phyloP scores from a whole-genome alignment of 306 rosid genomes.

The Hippophae rhamnoides region DNA sequence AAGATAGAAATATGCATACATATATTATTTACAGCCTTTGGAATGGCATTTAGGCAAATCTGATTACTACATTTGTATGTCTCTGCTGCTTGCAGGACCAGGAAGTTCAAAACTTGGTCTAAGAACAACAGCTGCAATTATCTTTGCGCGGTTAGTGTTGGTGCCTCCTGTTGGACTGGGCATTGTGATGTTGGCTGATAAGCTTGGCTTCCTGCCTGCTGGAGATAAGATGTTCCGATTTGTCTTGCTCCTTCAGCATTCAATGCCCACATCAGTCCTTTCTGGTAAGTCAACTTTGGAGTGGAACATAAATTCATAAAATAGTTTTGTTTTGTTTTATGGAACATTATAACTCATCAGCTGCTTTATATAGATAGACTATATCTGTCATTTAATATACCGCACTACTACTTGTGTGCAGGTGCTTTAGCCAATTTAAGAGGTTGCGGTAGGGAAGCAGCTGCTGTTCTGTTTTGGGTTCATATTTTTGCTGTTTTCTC shows the following conservation, averaged over 20 bases:
- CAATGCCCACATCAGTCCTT: constrained; percentile 98
- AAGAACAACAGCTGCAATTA: constrained; percentile 78
- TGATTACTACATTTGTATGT: neutral
- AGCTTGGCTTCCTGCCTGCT: constrained; percentile 88
- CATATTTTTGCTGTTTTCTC: constrained; percentile 87
- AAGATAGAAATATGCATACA: too few species aligned
- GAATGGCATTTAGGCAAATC: neutral
- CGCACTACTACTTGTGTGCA: constrained; percentile 19
- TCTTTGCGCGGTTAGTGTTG: constrained; percentile 60
- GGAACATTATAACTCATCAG: neutral
- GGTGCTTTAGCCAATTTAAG: constrained; percentile 96
- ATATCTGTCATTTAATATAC: neutral
- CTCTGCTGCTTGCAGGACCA: constrained; percentile 55
- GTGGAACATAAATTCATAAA: neutral
- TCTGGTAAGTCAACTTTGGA: constrained; percentile 43
- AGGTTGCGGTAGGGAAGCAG: constrained; percentile 96
- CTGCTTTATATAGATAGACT: too few species aligned
- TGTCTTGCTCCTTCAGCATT: constrained; percentile 85
- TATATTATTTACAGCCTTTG: neutral
- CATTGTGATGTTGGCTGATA: constrained; percentile 85
- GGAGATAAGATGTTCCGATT: constrained; percentile 80
- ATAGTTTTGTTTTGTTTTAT: neutral
- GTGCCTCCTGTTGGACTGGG: constrained; percentile 92
- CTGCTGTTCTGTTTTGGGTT: constrained; percentile 91
- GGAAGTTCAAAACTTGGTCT: constrained; percentile 93